Percentiles rank a stretch among this genome's conserved stretches.
Evolutionary conservation across 441 rosid genomes (phyloP).

Genomic region (Gossypium schwendimanii): DNA sequence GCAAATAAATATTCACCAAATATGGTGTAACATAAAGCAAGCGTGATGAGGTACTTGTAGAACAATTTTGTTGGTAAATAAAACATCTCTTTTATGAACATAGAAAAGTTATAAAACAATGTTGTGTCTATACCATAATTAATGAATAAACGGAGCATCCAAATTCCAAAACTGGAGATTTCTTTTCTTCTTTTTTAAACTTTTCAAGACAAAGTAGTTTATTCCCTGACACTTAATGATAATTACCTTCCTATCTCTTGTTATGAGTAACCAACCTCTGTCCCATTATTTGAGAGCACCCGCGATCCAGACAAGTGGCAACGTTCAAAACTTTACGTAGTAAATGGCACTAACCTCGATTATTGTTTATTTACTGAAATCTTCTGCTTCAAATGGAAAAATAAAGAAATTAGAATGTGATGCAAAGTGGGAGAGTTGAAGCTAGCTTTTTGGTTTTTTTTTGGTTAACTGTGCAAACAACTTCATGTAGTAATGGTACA

Average conservation of each 20-base stretch:
- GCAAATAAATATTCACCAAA: not conserved
- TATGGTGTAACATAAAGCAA: not conserved
- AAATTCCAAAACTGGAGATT: not conserved
- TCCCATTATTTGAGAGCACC: not conserved
- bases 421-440: not conserved
- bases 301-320: not conserved
- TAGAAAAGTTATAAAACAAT: not conserved
- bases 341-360: not conserved
- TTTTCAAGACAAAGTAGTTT: not conserved
- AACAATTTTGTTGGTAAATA: too few relatives aligned
- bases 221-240: not conserved
- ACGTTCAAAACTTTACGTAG: not conserved
- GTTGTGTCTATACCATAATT: not conserved
- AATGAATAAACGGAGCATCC: not conserved
- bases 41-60: not conserved
- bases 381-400: not conserved
- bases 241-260: not conserved
- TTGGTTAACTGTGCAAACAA: not conserved
- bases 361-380: not conserved
- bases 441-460: not conserved
- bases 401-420: not conserved
- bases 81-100: not conserved
- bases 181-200: not conserved
- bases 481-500: not conserved
- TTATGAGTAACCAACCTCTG: not conserved